Evolutionary conservation across 1,139 yeast genomes (phyloP).

Genomic region (Pichia sp.): DNA sequence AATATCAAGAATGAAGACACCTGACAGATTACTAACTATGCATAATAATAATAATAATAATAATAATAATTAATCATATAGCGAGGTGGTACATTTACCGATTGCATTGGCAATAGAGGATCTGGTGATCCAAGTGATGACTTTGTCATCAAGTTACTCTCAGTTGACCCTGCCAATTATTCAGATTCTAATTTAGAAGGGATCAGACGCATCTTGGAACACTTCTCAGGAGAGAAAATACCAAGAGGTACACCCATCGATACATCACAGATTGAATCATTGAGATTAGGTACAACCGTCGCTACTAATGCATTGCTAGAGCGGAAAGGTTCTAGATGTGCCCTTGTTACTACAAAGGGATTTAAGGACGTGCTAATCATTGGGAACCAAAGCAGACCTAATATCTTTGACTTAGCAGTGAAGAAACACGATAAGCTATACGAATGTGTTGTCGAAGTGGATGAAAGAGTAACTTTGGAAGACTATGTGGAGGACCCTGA

Average conservation of each 20-base stretch:
- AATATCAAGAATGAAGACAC: too few species aligned
- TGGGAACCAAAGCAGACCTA: constrained; percentile 71
- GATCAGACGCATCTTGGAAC: constrained; percentile 67
- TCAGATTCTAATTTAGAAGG: constrained; percentile 91
- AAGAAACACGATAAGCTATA: constrained; percentile 53
- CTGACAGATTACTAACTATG: too few species aligned
- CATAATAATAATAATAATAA: too few species aligned
- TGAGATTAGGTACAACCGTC: constrained; percentile 76
- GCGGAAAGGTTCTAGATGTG: constrained; percentile 60
- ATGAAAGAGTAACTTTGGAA: constrained; percentile 67
- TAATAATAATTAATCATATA: too few species aligned
- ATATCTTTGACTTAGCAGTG: constrained; percentile 57
- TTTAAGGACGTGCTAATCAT: constrained; percentile 57
- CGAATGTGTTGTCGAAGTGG: constrained; percentile 57
- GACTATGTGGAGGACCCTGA: constrained; percentile 57
- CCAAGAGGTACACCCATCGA: constrained; percentile 39
- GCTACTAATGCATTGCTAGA: constrained; percentile 70
- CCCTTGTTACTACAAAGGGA: constrained; percentile 59
- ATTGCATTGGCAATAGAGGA: constrained; percentile 15
- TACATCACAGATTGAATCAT: constrained; percentile 43
- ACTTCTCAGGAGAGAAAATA: constrained; percentile 42
- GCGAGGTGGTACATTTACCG: constrained; percentile 18
- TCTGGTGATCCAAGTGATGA: constrained; percentile 28
- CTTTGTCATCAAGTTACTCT: constrained; percentile 57
- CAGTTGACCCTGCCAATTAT: constrained; percentile 84